Conservation (phyloP, 306 rosid genomes). For the Quercus rubra region DNA sequence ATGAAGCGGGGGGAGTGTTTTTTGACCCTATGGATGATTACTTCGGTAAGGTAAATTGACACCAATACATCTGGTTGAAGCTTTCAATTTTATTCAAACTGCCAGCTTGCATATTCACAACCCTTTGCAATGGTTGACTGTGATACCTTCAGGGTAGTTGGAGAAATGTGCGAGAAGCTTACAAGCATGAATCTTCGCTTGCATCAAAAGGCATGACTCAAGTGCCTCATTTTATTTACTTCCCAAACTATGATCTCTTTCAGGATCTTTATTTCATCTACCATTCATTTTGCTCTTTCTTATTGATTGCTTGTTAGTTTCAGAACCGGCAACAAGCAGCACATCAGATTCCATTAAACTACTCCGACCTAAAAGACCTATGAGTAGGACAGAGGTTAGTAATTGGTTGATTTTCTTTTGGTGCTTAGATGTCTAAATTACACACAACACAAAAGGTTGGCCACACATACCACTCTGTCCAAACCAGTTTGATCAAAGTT, state of each 20-base stretch:
- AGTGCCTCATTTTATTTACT: constrained; percentile 24
- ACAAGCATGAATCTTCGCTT: constrained; percentile 38
- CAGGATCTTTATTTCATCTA: constrained; percentile 17
- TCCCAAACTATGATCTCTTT: constrained; percentile 8
- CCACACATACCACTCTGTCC: neutral
- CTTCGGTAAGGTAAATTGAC: constrained; percentile 77
- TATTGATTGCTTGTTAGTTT: constrained; percentile 25
- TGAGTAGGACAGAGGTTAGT: constrained; percentile 85
- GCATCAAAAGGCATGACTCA: constrained; percentile 59
- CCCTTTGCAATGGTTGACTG: constrained; percentile 9
- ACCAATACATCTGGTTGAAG: constrained; percentile 19
- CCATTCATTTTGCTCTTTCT: constrained; percentile 4
- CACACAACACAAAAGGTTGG: neutral
- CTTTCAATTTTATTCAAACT: constrained; percentile 21
- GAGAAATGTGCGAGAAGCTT: constrained; percentile 54
- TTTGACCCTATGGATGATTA: constrained; percentile 58
- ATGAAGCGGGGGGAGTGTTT: constrained; percentile 67
- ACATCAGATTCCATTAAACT: constrained; percentile 60
- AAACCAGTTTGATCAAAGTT: neutral
- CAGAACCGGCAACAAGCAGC: constrained; percentile 63
- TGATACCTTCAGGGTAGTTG: constrained; percentile 54
- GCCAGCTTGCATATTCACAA: constrained; percentile 13
- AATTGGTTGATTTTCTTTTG: constrained; percentile 11
- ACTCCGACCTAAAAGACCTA: constrained; percentile 63
- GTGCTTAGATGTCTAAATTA: neutral